Conservation (phyloP, 139 green algal genomes). For the Nannochloris sp. region DNA sequence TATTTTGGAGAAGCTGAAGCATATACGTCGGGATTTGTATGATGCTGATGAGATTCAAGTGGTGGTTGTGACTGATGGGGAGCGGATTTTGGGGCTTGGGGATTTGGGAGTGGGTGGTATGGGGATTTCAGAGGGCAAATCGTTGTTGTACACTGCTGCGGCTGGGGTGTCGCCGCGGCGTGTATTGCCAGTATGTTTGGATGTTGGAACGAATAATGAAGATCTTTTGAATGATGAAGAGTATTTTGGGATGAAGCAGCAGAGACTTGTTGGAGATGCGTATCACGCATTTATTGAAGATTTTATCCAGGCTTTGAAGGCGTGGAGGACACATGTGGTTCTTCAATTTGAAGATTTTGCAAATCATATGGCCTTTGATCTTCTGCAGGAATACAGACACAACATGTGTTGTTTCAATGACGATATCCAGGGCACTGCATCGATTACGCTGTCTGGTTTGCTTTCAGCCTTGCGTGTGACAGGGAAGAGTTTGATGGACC, state of each 20-base stretch:
- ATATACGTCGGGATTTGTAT: conserved; percentile 10
- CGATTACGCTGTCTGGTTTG: conserved; percentile 67
- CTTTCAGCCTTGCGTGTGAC: conserved; percentile 52
- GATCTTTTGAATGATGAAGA: conserved; percentile 56
- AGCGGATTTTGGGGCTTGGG: conserved; percentile 56
- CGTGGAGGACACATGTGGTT: conserved; percentile 52
- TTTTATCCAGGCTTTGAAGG: conserved; percentile 39
- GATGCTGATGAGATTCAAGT: conserved; percentile 31
- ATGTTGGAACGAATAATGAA: conserved; percentile 84
- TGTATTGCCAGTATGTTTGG: conserved; percentile 72
- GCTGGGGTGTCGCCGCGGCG: conserved; percentile 34
- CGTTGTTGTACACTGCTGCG: conserved; percentile 38
- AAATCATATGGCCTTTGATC: conserved; percentile 66
- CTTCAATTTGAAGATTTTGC: conserved; percentile 89
- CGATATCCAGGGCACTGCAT: conserved; percentile 72
- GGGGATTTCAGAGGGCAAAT: conserved; percentile 30
- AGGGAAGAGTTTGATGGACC: conserved; percentile 32
- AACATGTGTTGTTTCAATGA: conserved; percentile 81
- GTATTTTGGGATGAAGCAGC: conserved; percentile 53
- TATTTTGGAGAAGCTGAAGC: conserved; percentile 31
- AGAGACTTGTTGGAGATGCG: conserved; percentile 21
- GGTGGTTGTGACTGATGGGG: conserved; percentile 52
- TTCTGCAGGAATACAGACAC: conserved; percentile 53
- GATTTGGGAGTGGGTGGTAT: conserved; percentile 53
- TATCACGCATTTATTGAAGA: conserved; percentile 56